These are phyloP conservation scores for Wickerhamomyces bovis DNA, from an alignment of 805 yeast species.

Conservation along the genomic window DNA sequence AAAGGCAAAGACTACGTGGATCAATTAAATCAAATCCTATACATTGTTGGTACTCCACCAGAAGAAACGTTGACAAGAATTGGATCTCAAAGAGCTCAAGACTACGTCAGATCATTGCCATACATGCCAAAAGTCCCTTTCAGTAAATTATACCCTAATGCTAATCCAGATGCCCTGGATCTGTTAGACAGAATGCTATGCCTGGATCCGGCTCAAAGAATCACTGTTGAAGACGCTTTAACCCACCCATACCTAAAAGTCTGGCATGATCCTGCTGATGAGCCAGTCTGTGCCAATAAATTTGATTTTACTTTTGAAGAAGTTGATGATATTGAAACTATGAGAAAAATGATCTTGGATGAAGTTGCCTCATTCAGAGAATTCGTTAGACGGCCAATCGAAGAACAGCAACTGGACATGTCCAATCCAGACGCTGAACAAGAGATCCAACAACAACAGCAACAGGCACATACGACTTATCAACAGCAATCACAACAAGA, in stretches of 20 bases:
- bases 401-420: slow-evolving; percentile 40
- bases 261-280: slow-evolving; percentile 94
- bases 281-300: slow-evolving; percentile 72
- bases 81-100: slow-evolving; percentile 86
- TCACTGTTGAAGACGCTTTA: slow-evolving; percentile 83
- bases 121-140: slow-evolving; percentile 77
- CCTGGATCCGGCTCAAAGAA: slow-evolving; percentile 80
- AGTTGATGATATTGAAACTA: slow-evolving; percentile 67
- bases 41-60: slow-evolving; percentile 88
- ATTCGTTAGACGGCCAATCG: slow-evolving; percentile 72
- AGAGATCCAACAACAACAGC: slow-evolving; percentile 13
- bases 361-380: slow-evolving; percentile 77
- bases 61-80: slow-evolving; percentile 61
- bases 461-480: slow-evolving; percentile 11
- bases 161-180: slow-evolving; percentile 84
- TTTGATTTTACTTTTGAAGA: slow-evolving; percentile 83
- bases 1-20: slow-evolving; percentile 96
- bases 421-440: slow-evolving; percentile 25
- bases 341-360: slow-evolving; percentile 71
- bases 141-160: slow-evolving; percentile 65
- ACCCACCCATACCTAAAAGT: slow-evolving; percentile 81
- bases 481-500: slow-evolving; percentile 16
- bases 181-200: slow-evolving; percentile 70
- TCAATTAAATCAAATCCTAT: slow-evolving; percentile 82
- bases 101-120: slow-evolving; percentile 83